Evolutionary conservation across 2,329 filamentous ascomycete genomes (phyloP).

Genomic region (Clarireedia hainanense): DNA sequence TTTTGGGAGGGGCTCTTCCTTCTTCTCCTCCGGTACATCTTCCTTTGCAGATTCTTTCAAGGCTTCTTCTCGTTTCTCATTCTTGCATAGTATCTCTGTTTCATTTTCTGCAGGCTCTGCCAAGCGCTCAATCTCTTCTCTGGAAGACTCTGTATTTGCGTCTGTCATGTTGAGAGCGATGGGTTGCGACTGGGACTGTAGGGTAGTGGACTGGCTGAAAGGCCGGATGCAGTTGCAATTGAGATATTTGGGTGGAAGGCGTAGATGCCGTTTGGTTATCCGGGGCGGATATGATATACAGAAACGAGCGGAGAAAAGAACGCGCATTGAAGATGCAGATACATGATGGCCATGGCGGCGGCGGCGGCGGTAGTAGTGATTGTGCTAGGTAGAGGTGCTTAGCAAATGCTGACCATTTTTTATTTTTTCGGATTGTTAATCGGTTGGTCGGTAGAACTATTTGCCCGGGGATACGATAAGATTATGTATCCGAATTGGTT

Average conservation of each 20-base stretch:
- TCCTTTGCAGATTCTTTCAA: slow-evolving; percentile 33
- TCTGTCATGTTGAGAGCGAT: neutral
- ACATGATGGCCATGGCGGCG: neutral
- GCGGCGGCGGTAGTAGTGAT: neutral
- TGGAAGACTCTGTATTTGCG: neutral
- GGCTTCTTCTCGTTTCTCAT: slow-evolving; percentile 38
- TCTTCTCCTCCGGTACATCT: slow-evolving; percentile 12
- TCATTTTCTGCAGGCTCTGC: slow-evolving; percentile 49
- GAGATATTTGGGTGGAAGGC: too few relatives aligned
- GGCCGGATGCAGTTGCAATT: neutral
- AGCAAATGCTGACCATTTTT: slow-evolving; percentile 5
- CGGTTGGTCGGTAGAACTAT: too few relatives aligned
- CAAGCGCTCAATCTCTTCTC: slow-evolving; percentile 41
- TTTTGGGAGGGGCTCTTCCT: slow-evolving; percentile 37
- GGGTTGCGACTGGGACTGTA: too few relatives aligned
- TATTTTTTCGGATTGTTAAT: neutral
- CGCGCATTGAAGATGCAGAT: neutral
- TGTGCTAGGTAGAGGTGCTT: neutral
- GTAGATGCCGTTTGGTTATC: too few relatives aligned
- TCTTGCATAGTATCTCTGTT: slow-evolving; percentile 25
- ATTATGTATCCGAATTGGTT: too few relatives aligned
- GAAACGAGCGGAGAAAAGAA: neutral
- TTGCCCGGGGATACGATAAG: neutral
- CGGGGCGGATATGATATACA: neutral
- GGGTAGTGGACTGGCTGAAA: too few relatives aligned